These are phyloP conservation scores for Candida railenensis DNA, from an alignment of 805 yeast genomes.

Conservation along the genomic window DNA sequence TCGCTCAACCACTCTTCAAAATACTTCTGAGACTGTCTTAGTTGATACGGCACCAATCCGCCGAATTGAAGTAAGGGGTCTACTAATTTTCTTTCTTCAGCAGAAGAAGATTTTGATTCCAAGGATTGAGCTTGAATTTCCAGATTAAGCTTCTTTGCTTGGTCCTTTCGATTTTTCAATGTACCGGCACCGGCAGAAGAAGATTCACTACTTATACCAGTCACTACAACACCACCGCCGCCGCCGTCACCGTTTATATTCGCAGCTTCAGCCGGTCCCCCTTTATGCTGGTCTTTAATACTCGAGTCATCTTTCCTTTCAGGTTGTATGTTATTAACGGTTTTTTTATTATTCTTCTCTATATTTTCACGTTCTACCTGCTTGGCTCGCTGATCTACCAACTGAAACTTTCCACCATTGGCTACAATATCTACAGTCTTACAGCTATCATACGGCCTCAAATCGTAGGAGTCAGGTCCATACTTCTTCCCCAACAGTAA, in stretches of 20 bases:
- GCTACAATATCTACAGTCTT: conserved; percentile 13
- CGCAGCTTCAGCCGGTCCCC: conserved; percentile 1
- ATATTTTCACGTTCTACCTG: neutral
- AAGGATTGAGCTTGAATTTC: neutral
- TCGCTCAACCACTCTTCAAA: conserved; percentile 33
- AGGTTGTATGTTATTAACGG: conserved; percentile 2
- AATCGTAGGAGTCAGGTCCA: conserved; percentile 44
- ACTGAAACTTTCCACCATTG: conserved; percentile 7
- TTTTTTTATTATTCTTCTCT: conserved; percentile 3
- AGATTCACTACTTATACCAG: too few relatives aligned
- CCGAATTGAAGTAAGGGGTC: conserved; percentile 50
- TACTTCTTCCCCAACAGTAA: conserved; percentile 21
- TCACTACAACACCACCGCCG: neutral
- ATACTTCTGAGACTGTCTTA: conserved; percentile 35
- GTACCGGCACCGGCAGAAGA: neutral
- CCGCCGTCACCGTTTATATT: neutral
- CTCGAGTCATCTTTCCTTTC: conserved; percentile 2
- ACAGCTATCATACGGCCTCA: conserved; percentile 28
- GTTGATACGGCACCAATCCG: conserved; percentile 42
- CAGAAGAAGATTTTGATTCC: neutral
- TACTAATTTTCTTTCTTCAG: conserved; percentile 2
- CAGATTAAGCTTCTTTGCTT: neutral
- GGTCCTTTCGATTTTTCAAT: conserved; percentile 10
- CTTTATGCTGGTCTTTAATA: neutral
- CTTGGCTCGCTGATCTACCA: conserved; percentile 1